Conservation (phyloP, 108 stramenopile species). For the Cyclostephanos invisitatus region DNA sequence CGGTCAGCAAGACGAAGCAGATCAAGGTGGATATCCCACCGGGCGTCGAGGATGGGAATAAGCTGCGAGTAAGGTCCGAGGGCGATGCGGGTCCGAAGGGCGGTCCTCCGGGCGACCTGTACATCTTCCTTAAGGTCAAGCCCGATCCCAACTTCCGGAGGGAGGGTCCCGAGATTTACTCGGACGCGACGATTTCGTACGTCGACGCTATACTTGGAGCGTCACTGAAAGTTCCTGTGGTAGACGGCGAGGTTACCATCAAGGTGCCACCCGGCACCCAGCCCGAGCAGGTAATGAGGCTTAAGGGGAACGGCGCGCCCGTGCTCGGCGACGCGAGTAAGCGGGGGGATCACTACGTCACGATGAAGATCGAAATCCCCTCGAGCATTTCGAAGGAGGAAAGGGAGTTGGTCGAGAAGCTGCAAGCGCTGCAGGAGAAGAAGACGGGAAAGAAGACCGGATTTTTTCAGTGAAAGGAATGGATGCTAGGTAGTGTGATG, state of each 20-base stretch:
- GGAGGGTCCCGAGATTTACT: conserved; percentile 95
- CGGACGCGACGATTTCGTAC: conserved; percentile 84
- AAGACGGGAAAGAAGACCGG: conserved; percentile 60
- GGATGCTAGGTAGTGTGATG: not conserved
- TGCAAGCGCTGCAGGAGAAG: conserved; percentile 78
- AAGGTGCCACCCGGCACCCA: conserved; percentile 97
- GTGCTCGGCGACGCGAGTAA: conserved; percentile 70
- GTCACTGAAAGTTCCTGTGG: conserved; percentile 87
- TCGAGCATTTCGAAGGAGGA: conserved; percentile 90
- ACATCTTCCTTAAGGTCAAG: conserved; percentile 96
- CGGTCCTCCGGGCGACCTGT: conserved; percentile 93
- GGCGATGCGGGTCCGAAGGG: conserved; percentile 96
- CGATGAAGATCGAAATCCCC: conserved; percentile 94
- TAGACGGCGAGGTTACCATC: conserved; percentile 95
- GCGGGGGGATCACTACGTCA: conserved; percentile 96
- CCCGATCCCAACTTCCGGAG: conserved; percentile 86
- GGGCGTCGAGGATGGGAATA: conserved; percentile 96
- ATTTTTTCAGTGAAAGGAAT: conserved; percentile 45
- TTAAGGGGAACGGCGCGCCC: conserved; percentile 93
- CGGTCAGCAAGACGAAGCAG: conserved; percentile 90
- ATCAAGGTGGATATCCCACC: conserved; percentile 95
- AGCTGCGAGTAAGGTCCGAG: conserved; percentile 93
- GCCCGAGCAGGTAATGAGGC: conserved; percentile 93
- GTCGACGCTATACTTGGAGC: conserved; percentile 95
- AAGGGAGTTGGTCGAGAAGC: conserved; percentile 78